Evolutionary conservation across 2,329 filamentous ascomycete species (phyloP), one percentile per base, ranked within the genome.

Genomic region (Apiospora phragmitis): DNA sequence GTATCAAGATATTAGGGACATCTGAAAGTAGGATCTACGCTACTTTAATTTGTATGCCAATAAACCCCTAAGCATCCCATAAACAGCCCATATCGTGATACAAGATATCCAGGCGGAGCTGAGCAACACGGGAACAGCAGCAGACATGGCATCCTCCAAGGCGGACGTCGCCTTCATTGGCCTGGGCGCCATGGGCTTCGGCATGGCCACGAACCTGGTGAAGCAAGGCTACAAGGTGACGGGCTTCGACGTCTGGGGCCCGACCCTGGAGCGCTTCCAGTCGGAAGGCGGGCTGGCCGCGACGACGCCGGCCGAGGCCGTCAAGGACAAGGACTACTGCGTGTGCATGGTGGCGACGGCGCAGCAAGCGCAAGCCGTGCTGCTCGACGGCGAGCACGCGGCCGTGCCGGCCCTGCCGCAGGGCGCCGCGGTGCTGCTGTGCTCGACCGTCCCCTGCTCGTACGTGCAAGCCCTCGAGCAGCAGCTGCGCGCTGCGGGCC

Each of bases 131-230:
- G 18, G 55, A 62, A n/a, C 1, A 21, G 8, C n/a, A 24, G 26
- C 26, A 35, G 24, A n/a, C 0, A 62, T 62, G 55, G 55, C 55
- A 38, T 62, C 55, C 32, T 38, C 55, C 2, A 84, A 83, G 72
- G 79, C 80, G 4, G 77, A 80, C 4, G 74, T 93, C 69, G 87
- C 89, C 73, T 93, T 94, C 81, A 90, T 92, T 73, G 92, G 92
- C 84, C 90, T 94, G 3, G 92, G 92, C 70, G 92, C 92, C 81
- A 94, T 94, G 92, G 92, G 92, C 78, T 92, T 93, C 79, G 92
- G 92, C 78, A 94, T 94, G 92, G 92, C 92, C 73, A 92, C 89
- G 71, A 87, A 94, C 78, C 87, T 94, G 65, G 84, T 94, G 76
- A 89, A 90, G 74, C 82, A 88, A 73, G 91, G 91, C 71, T 93